Evolutionary conservation across 768 basidiomycete genomes (phyloP).

Genomic region (Astraeus odoratus): DNA sequence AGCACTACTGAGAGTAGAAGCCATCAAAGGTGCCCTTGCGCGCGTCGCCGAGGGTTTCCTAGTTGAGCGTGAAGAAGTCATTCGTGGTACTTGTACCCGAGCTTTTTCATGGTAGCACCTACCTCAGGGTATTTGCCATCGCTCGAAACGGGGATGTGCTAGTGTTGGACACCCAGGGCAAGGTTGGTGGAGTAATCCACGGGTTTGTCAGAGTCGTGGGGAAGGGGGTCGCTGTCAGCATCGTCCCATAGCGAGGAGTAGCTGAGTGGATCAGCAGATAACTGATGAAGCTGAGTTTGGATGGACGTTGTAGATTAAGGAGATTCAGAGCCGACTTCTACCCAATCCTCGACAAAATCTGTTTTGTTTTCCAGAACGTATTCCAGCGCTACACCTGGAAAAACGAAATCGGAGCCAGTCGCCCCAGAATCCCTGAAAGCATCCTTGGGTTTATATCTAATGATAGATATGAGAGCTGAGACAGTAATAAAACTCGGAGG

Average conservation of each 20-base stretch:
- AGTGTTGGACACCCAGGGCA: constrained; percentile 57
- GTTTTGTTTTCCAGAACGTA: no score
- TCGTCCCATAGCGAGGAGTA: constrained; percentile 67
- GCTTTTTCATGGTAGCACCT: constrained; percentile 56
- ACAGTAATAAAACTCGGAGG: no score
- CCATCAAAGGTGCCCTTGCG: constrained; percentile 79
- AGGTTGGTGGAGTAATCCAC: constrained; percentile 45
- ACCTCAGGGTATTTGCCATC: constrained; percentile 40
- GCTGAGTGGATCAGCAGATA: no score
- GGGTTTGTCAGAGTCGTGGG: constrained; percentile 63
- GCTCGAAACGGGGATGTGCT: constrained; percentile 56
- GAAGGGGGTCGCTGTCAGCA: constrained; percentile 74
- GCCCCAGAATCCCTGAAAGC: no score
- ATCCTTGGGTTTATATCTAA: no score
- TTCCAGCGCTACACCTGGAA: no score
- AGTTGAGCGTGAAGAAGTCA: constrained; percentile 75
- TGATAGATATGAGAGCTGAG: no score
- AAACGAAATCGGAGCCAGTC: no score
- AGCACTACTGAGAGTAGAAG: constrained; percentile 43
- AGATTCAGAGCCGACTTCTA: no score
- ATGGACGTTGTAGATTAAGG: no score
- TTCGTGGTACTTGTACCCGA: constrained; percentile 79
- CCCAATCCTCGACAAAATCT: no score
- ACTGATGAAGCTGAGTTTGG: no score
- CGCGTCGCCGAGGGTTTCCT: constrained; percentile 70